Conservation (phyloP, 2,329 filamentous ascomycete genomes). For the Monilinia fructigena region DNA sequence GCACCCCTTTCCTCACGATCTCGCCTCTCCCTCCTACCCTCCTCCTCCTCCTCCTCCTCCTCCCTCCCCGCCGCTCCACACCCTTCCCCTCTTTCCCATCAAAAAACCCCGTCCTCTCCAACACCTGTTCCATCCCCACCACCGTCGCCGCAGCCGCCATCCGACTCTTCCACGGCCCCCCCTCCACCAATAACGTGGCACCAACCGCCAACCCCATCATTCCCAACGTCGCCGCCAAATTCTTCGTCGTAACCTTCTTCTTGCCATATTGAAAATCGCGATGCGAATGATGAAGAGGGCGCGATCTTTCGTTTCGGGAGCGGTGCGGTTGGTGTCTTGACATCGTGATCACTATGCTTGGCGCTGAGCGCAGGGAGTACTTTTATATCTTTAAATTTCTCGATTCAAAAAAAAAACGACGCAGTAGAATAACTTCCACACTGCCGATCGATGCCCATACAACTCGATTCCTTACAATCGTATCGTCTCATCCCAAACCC, state of each 20-base stretch:
- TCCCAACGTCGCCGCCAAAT: neutral
- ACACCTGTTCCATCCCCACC: constrained; percentile 12
- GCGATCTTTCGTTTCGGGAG: neutral
- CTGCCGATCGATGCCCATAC: too few relatives aligned
- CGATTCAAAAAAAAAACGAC: too few relatives aligned
- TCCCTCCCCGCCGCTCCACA: constrained; percentile 58
- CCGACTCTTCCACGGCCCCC: constrained; percentile 9
- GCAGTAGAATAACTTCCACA: too few relatives aligned
- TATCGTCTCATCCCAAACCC: neutral
- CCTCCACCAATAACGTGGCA: constrained; percentile 7
- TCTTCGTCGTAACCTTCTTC: constrained; percentile 12
- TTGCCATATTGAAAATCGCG: neutral
- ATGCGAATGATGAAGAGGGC: neutral
- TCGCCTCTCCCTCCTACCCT: neutral
- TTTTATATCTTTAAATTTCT: too few relatives aligned
- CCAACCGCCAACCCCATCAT: constrained; percentile 20
- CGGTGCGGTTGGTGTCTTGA: neutral
- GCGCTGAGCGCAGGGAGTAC: too few relatives aligned
- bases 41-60: too few relatives aligned
- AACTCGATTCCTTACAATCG: too few relatives aligned
- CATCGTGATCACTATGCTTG: neutral
- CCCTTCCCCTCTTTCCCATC: constrained; percentile 54
- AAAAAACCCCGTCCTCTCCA: constrained; percentile 60
- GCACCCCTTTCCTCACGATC: constrained; percentile 38
- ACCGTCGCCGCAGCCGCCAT: constrained; percentile 17